Evolutionary conservation across 352 stramenopile genomes (phyloP).

Genomic region (Detonula confervacea): DNA sequence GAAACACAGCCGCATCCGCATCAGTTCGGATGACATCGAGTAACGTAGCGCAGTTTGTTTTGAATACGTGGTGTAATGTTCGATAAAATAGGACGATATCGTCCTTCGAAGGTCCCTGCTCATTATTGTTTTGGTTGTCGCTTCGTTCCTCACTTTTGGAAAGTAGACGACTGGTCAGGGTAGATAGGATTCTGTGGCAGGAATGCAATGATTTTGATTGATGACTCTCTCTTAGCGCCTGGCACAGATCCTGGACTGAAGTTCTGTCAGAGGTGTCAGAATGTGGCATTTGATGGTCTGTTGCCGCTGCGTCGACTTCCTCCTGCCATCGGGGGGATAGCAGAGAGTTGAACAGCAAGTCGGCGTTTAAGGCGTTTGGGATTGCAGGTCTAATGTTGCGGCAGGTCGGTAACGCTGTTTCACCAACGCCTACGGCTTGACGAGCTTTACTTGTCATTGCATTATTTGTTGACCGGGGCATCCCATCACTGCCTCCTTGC

Average conservation of each 20-base stretch:
- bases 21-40: slow-evolving; percentile 41
- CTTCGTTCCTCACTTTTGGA: slow-evolving; percentile 14
- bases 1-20: slow-evolving; percentile 32
- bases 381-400: slow-evolving; percentile 25
- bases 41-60: slow-evolving; percentile 45
- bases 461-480: background rate
- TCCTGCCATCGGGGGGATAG: background rate
- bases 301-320: background rate
- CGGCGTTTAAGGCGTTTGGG: slow-evolving; percentile 10
- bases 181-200: slow-evolving; percentile 14
- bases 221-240: slow-evolving; percentile 21
- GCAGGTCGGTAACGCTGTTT: slow-evolving; percentile 11
- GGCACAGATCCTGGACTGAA: slow-evolving; percentile 19
- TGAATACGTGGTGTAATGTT: slow-evolving; percentile 37
- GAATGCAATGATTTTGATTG: slow-evolving; percentile 29
- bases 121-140: too few species aligned
- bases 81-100: slow-evolving; percentile 39
- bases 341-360: slow-evolving; percentile 15
- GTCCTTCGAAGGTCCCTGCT: too few species aligned
- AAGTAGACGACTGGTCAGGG: slow-evolving; percentile 11
- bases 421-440: too few species aligned
- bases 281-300: background rate
- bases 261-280: background rate
- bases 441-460: background rate
- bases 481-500: background rate